A percentile compares a stretch with the other conserved stretches of the same genome.
These are phyloP conservation scores for Fagopyrum esculentum DNA, from an alignment of 148 eudicot species.

Conservation along the genomic window DNA sequence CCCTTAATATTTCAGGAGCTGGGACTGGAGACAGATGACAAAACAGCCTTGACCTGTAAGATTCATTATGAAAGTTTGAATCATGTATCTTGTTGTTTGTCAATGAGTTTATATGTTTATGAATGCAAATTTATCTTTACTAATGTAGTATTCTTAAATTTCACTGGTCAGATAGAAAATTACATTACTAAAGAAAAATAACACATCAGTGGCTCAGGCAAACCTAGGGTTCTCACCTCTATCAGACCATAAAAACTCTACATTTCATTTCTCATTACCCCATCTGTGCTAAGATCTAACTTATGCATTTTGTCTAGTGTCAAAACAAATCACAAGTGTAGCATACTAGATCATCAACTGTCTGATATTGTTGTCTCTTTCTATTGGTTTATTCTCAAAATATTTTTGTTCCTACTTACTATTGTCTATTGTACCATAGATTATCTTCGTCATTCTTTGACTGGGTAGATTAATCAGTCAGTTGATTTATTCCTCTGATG, in stretches of 20 bases:
- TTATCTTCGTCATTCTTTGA: neutral
- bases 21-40: slow-evolving; percentile 95
- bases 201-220: neutral
- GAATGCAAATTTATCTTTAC: neutral
- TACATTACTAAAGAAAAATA: neutral
- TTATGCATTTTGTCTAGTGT: neutral
- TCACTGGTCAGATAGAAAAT: neutral
- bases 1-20: slow-evolving; percentile 49
- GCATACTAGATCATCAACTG: neutral
- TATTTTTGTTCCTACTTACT: neutral
- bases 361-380: neutral
- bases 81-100: neutral
- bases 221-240: neutral
- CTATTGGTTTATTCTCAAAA: neutral
- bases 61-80: slow-evolving; percentile 16
- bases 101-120: slow-evolving; percentile 1
- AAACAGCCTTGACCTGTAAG: slow-evolving; percentile 92
- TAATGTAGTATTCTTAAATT: neutral
- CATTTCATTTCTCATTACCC: neutral
- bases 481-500: neutral
- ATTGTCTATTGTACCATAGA: neutral
- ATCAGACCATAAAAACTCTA: neutral
- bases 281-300: neutral
- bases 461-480: neutral
- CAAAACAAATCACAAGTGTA: neutral